A percentile compares a stretch with the other conserved stretches of the same genome.
Evolutionary conservation across 345 rosid genomes (phyloP).

Genomic region (Erucastrum elatum): DNA sequence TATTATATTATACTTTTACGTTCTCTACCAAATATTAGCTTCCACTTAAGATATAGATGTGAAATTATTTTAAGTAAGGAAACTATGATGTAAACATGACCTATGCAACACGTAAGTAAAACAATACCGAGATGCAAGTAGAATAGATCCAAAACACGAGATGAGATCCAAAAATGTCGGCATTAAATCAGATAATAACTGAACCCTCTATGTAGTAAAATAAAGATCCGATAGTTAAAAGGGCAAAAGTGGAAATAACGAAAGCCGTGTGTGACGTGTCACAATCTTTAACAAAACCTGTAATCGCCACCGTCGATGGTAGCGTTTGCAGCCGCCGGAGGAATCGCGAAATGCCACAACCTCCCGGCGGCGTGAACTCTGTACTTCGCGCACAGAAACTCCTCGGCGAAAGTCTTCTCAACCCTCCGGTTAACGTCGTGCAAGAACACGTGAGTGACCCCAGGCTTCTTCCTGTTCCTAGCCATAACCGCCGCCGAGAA

Average conservation of each 20-base stretch:
- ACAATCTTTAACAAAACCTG: constrained; percentile 38
- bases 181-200: constrained; percentile 27
- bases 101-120: constrained; percentile 3
- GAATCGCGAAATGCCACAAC: constrained; percentile 68
- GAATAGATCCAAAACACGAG: neutral
- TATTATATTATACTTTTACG: neutral
- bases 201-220: constrained; percentile 20
- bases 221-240: constrained; percentile 1
- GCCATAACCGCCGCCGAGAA: constrained; percentile 75
- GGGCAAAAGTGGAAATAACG: constrained; percentile 28
- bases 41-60: neutral
- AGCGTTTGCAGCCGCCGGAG: constrained; percentile 43
- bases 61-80: neutral
- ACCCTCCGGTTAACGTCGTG: constrained; percentile 70
- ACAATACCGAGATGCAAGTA: neutral
- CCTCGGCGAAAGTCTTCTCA: constrained; percentile 56
- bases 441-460: constrained; percentile 64
- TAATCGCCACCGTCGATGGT: constrained; percentile 28
- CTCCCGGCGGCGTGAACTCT: constrained; percentile 53
- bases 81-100: constrained; percentile 1
- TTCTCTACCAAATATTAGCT: neutral
- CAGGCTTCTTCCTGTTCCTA: constrained; percentile 51
- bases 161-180: constrained; percentile 39
- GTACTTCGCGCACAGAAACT: constrained; percentile 58
- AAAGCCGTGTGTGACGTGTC: neutral